Evolutionary conservation across 352 stramenopile species (phyloP).

Genomic region (Phytophthora hybrid): DNA sequence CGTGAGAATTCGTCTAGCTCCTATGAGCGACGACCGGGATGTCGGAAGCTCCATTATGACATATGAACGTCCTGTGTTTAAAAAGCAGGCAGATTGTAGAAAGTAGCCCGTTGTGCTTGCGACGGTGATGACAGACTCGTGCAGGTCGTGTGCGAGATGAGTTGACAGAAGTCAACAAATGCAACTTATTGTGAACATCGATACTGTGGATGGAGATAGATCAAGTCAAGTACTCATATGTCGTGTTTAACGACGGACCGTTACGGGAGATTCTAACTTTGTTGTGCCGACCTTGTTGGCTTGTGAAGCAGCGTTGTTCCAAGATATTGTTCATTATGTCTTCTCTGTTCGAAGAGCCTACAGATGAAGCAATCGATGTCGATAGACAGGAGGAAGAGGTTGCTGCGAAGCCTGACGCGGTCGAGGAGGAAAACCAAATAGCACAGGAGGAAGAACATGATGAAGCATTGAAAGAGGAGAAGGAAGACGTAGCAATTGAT

Average conservation of each 20-base stretch:
- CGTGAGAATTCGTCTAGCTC: slow-evolving; percentile 22
- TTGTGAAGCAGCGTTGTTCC: not conserved
- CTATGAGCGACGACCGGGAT: slow-evolving; percentile 1
- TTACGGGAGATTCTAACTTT: slow-evolving; percentile 31
- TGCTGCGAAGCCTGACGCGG: not conserved
- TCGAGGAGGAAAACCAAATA: not conserved
- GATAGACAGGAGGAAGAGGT: slow-evolving; percentile 1
- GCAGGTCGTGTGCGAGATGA: slow-evolving; percentile 21
- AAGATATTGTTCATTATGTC: slow-evolving; percentile 29
- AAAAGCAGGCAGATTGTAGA: slow-evolving; percentile 36
- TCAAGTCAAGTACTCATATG: not conserved
- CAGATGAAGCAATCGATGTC: slow-evolving; percentile 1
- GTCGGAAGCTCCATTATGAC: slow-evolving; percentile 9
- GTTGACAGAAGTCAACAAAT: slow-evolving; percentile 39
- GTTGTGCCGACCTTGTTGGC: not conserved
- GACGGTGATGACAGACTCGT: slow-evolving; percentile 12
- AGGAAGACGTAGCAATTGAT: not conserved
- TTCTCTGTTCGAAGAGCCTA: slow-evolving; percentile 13
- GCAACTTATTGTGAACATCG: slow-evolving; percentile 41
- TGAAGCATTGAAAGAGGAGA: not conserved
- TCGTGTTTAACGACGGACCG: slow-evolving; percentile 3
- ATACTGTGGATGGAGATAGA: slow-evolving; percentile 1
- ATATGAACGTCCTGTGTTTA: slow-evolving; percentile 21
- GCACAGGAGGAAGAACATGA: not conserved
- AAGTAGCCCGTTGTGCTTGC: slow-evolving; percentile 24